phyloP scores from a whole-genome alignment of 139 green algal genomes.

The Chlamydomonas schloesseri region DNA sequence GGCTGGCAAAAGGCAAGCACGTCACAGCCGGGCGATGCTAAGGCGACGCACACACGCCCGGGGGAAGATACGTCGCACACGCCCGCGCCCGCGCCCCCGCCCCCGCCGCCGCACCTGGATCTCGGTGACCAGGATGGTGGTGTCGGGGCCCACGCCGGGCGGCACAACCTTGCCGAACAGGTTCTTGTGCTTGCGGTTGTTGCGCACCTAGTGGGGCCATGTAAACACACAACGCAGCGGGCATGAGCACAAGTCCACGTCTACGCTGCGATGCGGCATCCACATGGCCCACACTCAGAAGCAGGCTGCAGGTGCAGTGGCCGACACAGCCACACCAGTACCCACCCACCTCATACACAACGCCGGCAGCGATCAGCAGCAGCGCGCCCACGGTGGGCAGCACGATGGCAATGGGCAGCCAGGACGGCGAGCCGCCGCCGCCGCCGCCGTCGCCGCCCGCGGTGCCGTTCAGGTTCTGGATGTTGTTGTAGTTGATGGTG shows the following conservation, averaged over 20 bases:
- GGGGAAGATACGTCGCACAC: too few species aligned
- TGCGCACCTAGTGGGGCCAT: conserved; percentile 14
- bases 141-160: conserved; percentile 40
- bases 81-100: too few species aligned
- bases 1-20: too few species aligned
- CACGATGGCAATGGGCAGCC: conserved; percentile 54
- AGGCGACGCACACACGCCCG: too few species aligned
- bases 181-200: conserved; percentile 58
- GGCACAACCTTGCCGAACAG: conserved; percentile 53
- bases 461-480: conserved; percentile 11
- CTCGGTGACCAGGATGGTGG: conserved; percentile 44
- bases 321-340: too few species aligned
- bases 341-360: conserved; percentile 53
- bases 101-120: conserved; percentile 54
- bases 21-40: too few species aligned
- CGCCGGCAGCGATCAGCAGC: conserved; percentile 46
- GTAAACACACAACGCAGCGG: too few species aligned
- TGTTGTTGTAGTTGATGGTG: conserved; percentile 44
- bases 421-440: conserved; percentile 29
- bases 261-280: too few species aligned
- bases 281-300: too few species aligned
- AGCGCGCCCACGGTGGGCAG: conserved; percentile 49
- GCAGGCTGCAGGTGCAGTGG: too few species aligned
- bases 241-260: too few species aligned
- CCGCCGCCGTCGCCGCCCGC: neutral